Evolutionary conservation across 345 rosid species (phyloP).

Genomic region (Anacardium occidentale): DNA sequence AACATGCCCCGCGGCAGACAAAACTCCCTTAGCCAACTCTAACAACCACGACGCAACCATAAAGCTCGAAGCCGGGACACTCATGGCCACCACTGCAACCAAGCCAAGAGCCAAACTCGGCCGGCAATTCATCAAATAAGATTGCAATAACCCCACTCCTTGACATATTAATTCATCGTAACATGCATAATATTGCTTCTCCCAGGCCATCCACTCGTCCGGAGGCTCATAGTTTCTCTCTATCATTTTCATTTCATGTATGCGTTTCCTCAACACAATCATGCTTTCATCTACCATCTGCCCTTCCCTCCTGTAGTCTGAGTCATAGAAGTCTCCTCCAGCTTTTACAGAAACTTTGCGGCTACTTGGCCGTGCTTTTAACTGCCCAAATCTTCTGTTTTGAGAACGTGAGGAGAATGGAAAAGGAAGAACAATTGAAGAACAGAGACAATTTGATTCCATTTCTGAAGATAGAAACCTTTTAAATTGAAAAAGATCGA

Average conservation of each 20-base stretch:
- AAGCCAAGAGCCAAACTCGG: conserved; percentile 46
- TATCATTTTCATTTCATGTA: conserved; percentile 33
- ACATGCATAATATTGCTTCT: conserved; percentile 31
- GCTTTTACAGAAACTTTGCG: not conserved
- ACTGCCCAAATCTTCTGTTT: not conserved
- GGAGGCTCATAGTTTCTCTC: conserved; percentile 38
- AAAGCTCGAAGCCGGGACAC: conserved; percentile 24
- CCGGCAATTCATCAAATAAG: conserved; percentile 38
- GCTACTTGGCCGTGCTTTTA: not conserved
- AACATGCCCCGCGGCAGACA: not conserved
- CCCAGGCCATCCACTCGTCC: conserved; percentile 50
- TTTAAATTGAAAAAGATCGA: not conserved
- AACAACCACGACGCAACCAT: not conserved
- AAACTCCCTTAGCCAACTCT: conserved; percentile 11
- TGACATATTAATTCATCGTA: conserved; percentile 33
- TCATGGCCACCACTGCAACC: conserved; percentile 19
- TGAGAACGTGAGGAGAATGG: not conserved
- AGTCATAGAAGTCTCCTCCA: not conserved
- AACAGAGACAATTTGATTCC: conserved; percentile 15
- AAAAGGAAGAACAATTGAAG: not conserved
- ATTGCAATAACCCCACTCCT: conserved; percentile 38
- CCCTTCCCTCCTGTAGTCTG: conserved; percentile 12
- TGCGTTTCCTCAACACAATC: conserved; percentile 41
- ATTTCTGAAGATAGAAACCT: not conserved
- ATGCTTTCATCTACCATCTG: conserved; percentile 32